These are phyloP conservation scores for Tuber umbilicatum DNA, from an alignment of 495 filamentous ascomycete species.

Conservation along the genomic window DNA sequence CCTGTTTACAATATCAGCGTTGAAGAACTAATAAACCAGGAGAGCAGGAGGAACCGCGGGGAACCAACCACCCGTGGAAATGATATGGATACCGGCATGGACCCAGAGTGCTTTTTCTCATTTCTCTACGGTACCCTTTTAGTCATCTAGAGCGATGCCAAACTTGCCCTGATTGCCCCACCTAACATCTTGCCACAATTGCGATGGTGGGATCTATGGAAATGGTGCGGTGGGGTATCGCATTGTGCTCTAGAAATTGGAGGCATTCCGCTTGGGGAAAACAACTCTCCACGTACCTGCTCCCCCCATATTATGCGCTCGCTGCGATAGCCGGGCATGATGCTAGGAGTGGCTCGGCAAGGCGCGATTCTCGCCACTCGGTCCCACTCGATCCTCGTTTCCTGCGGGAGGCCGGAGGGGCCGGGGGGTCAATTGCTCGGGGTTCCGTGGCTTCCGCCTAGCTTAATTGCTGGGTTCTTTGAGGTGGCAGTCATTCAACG, in stretches of 20 bases:
- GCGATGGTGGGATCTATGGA: too few relatives aligned
- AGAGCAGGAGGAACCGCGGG: too few relatives aligned
- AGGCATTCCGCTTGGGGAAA: background rate
- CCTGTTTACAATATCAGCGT: too few relatives aligned
- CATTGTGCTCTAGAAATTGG: background rate
- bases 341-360: background rate
- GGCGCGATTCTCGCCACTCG: background rate
- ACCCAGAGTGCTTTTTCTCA: too few relatives aligned
- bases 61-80: too few relatives aligned
- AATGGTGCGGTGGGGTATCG: background rate
- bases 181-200: too few relatives aligned
- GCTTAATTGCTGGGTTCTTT: background rate
- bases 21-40: too few relatives aligned
- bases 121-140: too few relatives aligned
- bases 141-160: too few relatives aligned
- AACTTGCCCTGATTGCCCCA: too few relatives aligned
- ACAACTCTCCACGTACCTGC: background rate
- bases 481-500: background rate
- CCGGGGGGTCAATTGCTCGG: background rate
- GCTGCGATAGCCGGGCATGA: background rate
- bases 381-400: background rate
- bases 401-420: background rate
- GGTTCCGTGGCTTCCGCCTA: background rate
- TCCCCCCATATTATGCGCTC: background rate
- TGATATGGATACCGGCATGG: too few relatives aligned